Percentiles rank a stretch among this genome's conserved stretches.
phyloP scores from a whole-genome alignment of 2,329 filamentous ascomycete genomes.

The Dryadomyces quercus-mongolicae region DNA sequence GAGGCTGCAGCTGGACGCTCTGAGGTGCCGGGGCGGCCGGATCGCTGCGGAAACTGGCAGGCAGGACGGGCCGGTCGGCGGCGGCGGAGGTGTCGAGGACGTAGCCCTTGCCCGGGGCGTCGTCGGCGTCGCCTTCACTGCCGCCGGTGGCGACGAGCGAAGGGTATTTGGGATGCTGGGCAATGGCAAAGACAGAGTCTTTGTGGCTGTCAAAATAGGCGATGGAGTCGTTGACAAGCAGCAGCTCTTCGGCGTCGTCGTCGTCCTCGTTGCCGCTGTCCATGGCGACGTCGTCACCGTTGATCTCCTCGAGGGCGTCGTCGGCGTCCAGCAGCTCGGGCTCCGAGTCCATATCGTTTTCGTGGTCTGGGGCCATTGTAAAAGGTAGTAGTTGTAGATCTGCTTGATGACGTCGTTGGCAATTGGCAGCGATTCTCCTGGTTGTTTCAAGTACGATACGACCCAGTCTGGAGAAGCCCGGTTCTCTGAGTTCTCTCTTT shows the following conservation, averaged over 20 bases:
- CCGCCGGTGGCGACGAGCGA: slow-evolving; percentile 80
- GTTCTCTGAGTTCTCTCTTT: no score
- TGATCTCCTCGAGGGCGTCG: slow-evolving; percentile 68
- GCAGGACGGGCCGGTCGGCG: slow-evolving; percentile 54
- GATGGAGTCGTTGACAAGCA: slow-evolving; percentile 80
- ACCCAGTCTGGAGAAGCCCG: no score
- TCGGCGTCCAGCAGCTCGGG: slow-evolving; percentile 64
- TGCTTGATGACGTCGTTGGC: no score
- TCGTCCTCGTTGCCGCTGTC: slow-evolving; percentile 21
- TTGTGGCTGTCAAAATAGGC: slow-evolving; percentile 86
- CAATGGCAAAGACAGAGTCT: slow-evolving; percentile 89
- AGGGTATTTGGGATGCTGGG: slow-evolving; percentile 73
- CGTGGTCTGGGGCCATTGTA: slow-evolving; percentile 17
- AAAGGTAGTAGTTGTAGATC: no score
- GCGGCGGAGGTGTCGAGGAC: slow-evolving; percentile 66
- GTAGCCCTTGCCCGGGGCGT: slow-evolving; percentile 66
- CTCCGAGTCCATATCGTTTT: slow-evolving; percentile 39
- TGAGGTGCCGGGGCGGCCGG: slow-evolving; percentile 38
- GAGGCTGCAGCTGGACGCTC: slow-evolving; percentile 46
- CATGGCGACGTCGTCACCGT: slow-evolving; percentile 34
- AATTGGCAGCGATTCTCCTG: no score
- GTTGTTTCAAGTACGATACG: no score
- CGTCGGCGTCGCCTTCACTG: slow-evolving; percentile 45
- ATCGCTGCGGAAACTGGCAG: slow-evolving; percentile 59
- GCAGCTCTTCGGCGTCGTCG: slow-evolving; percentile 52